Percentiles rank a stretch among this genome's conserved stretches.
Evolutionary conservation across 2,329 filamentous ascomycete genomes (phyloP).

Genomic region (Trichoderma gracile): DNA sequence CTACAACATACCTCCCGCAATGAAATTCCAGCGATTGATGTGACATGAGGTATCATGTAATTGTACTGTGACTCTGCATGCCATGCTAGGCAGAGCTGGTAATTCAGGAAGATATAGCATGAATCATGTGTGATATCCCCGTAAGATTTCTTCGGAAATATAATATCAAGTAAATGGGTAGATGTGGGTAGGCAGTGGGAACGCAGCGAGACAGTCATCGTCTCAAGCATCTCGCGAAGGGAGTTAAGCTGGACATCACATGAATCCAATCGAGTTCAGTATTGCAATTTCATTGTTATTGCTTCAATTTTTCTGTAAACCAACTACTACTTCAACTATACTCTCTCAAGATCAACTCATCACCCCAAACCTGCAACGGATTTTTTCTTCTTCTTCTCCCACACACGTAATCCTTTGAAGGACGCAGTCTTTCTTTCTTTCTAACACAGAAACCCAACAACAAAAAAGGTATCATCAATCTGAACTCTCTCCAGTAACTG

Average conservation of each 20-base stretch:
- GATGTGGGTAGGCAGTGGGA: too few relatives aligned
- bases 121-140: too few relatives aligned
- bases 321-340: background rate
- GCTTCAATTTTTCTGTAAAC: conserved; percentile 9
- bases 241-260: background rate
- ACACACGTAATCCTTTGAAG: conserved; percentile 22
- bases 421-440: conserved; percentile 18
- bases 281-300: conserved; percentile 13
- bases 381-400: background rate
- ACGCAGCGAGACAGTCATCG: too few relatives aligned
- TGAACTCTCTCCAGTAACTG: background rate
- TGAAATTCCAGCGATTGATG: too few relatives aligned
- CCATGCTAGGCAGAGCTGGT: too few relatives aligned
- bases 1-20: background rate
- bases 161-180: too few relatives aligned
- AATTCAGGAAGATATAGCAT: too few relatives aligned
- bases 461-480: conserved; percentile 20
- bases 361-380: background rate
- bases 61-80: too few relatives aligned
- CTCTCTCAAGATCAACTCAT: too few relatives aligned
- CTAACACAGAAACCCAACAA: conserved; percentile 10
- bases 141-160: too few relatives aligned
- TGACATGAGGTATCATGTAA: too few relatives aligned
- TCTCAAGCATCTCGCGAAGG: too few relatives aligned
- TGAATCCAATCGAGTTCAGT: background rate